Conservation (phyloP, 495 filamentous ascomycete species). For the Trichocladium uniseriatum region DNA sequence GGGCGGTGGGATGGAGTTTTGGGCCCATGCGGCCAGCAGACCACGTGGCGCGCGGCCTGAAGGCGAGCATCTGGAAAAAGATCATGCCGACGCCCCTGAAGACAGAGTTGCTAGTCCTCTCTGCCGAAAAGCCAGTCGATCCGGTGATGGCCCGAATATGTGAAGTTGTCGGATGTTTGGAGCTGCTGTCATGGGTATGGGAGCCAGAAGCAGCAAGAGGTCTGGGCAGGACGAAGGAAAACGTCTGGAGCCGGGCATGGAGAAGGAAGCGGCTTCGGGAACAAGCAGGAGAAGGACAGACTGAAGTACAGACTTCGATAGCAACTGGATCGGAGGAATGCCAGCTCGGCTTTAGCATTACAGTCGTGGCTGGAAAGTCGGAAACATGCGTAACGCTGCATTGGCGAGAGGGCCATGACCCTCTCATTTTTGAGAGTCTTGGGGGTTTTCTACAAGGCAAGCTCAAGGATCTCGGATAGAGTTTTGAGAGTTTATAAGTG, state of each 20-base stretch:
- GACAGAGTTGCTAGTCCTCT: constrained; percentile 18
- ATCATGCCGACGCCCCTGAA: constrained; percentile 49
- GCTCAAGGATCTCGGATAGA: constrained; percentile 11
- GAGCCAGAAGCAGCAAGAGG: constrained; percentile 23
- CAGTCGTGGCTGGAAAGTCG: constrained; percentile 9
- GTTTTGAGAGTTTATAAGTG: background rate
- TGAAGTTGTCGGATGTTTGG: constrained; percentile 41
- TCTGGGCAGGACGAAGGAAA: constrained; percentile 30
- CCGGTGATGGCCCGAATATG: constrained; percentile 12
- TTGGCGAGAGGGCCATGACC: constrained; percentile 71
- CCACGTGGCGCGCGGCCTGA: constrained; percentile 47
- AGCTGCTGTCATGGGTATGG: constrained; percentile 46
- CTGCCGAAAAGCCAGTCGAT: background rate
- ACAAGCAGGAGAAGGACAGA: background rate
- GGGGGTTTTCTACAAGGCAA: constrained; percentile 55
- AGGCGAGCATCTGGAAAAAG: constrained; percentile 46
- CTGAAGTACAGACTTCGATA: background rate
- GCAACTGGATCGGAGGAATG: constrained; percentile 7
- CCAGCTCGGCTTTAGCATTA: constrained; percentile 20
- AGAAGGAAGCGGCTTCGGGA: constrained; percentile 28
- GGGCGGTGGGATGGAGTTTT: constrained; percentile 88
- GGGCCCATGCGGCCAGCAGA: constrained; percentile 54
- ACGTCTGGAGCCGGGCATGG: constrained; percentile 45
- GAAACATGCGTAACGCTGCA: constrained; percentile 41
- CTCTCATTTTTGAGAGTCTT: constrained; percentile 78